These are phyloP conservation scores for Schizothecium vesticola DNA, from an alignment of 495 filamentous ascomycete species.

Conservation along the genomic window DNA sequence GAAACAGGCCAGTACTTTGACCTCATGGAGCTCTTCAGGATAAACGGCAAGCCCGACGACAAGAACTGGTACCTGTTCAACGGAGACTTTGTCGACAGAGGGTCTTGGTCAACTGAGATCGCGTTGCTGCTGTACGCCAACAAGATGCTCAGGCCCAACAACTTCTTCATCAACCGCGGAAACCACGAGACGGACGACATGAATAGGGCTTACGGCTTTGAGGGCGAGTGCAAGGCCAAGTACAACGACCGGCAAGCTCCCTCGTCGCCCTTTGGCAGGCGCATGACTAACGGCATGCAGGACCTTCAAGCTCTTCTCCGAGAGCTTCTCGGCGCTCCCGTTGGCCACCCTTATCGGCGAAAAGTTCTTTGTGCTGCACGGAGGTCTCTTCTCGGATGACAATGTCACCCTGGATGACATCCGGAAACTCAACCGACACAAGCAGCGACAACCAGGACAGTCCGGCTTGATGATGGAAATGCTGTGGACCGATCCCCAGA, in stretches of 20 bases:
- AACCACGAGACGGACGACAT: constrained; percentile 99
- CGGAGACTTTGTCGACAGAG: constrained; percentile 96
- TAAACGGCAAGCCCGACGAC: constrained; percentile 78
- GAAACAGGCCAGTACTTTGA: constrained; percentile 90
- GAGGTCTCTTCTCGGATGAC: constrained; percentile 96
- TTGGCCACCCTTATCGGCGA: constrained; percentile 86
- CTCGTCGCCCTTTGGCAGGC: background rate
- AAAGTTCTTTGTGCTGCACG: constrained; percentile 91
- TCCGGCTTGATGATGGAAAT: constrained; percentile 99
- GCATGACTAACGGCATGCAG: constrained; percentile 26
- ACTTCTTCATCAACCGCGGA: constrained; percentile 93
- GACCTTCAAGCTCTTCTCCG: constrained; percentile 95
- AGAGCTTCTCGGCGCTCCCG: constrained; percentile 93
- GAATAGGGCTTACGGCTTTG: constrained; percentile 98
- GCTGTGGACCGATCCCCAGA: constrained; percentile 97
- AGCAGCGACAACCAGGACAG: constrained; percentile 93
- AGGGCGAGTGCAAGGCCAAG: constrained; percentile 96
- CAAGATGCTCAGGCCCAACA: constrained; percentile 86
- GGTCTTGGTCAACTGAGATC: constrained; percentile 96
- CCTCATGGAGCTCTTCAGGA: constrained; percentile 88
- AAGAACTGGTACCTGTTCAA: constrained; percentile 96
- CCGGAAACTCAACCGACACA: constrained; percentile 83
- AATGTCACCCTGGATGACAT: constrained; percentile 89
- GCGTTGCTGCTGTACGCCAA: constrained; percentile 90
- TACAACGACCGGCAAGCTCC: constrained; percentile 71